These are phyloP conservation scores for Russula sp. DNA, from an alignment of 768 basidiomycete species.

Conservation along the genomic window DNA sequence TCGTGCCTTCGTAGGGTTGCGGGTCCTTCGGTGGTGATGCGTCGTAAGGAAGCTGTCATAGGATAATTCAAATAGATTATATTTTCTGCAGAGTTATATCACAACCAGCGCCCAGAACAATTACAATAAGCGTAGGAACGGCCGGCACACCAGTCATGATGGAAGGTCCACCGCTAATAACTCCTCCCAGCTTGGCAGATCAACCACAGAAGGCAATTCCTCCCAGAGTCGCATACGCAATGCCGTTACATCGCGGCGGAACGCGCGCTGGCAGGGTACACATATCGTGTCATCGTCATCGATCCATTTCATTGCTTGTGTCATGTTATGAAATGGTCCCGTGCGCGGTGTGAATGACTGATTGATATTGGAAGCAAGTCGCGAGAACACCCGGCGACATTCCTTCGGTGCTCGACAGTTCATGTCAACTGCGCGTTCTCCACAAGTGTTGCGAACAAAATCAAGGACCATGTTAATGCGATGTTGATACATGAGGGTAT, in stretches of 20 bases:
- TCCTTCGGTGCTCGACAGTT: slow-evolving; percentile 30
- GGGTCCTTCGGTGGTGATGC: background rate
- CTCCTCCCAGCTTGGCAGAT: slow-evolving; percentile 45
- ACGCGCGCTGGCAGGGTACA: slow-evolving; percentile 37
- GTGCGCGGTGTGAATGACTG: slow-evolving; percentile 47
- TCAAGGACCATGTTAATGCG: slow-evolving; percentile 43
- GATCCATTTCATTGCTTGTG: slow-evolving; percentile 38
- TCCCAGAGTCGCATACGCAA: slow-evolving; percentile 43
- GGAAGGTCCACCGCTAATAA: slow-evolving; percentile 32
- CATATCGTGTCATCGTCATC: slow-evolving; percentile 41
- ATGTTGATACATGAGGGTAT: slow-evolving; percentile 54
- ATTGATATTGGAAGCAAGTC: slow-evolving; percentile 39
- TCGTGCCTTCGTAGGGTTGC: background rate
- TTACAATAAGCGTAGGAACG: background rate
- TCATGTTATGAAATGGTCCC: slow-evolving; percentile 49
- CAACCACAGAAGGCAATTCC: slow-evolving; percentile 40
- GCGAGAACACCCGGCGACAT: slow-evolving; percentile 41
- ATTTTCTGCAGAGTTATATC: background rate
- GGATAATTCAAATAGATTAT: slow-evolving; percentile 3
- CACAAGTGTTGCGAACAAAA: slow-evolving; percentile 43
- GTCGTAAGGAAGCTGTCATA: background rate
- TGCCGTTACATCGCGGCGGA: slow-evolving; percentile 36
- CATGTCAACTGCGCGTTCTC: slow-evolving; percentile 28
- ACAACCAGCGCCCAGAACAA: background rate
- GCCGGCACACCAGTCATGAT: background rate